Evolutionary conservation across 2,329 filamentous ascomycete species (phyloP).

Genomic region (Xylariaceae sp.): DNA sequence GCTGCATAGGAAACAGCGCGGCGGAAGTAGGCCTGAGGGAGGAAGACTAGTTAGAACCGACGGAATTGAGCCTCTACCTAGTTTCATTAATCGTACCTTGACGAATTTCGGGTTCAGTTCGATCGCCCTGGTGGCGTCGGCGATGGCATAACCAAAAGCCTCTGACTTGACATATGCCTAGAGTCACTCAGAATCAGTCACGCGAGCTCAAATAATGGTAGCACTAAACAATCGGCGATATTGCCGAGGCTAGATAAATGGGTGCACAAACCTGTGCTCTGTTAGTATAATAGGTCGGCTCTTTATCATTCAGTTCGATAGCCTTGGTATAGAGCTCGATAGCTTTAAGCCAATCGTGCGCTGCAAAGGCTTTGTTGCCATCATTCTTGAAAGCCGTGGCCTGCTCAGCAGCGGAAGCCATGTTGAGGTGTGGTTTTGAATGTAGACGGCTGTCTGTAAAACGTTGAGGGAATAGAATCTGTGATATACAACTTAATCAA

Average conservation of each 20-base stretch:
- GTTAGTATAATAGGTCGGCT: slow-evolving; percentile 93
- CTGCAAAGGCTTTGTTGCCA: slow-evolving; percentile 90
- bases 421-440: no score
- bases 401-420: slow-evolving; percentile 62
- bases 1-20: slow-evolving; percentile 90
- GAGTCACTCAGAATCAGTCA: slow-evolving; percentile 50
- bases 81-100: slow-evolving; percentile 67
- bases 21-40: slow-evolving; percentile 83
- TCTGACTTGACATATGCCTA: slow-evolving; percentile 96
- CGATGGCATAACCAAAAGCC: slow-evolving; percentile 89
- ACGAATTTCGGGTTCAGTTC: slow-evolving; percentile 86
- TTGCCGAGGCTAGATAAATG: background rate
- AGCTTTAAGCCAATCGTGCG: slow-evolving; percentile 84
- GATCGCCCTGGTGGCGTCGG: slow-evolving; percentile 89
- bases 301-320: slow-evolving; percentile 80
- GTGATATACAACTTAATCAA: background rate
- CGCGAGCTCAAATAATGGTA: slow-evolving; percentile 42
- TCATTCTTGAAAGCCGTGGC: slow-evolving; percentile 88
- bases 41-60: slow-evolving; percentile 18
- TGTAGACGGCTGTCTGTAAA: no score
- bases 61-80: background rate
- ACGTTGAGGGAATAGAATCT: background rate
- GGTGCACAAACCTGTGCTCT: slow-evolving; percentile 78
- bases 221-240: slow-evolving; percentile 7
- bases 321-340: slow-evolving; percentile 86